phyloP scores from a whole-genome alignment of 2,329 filamentous ascomycete genomes.

The Exophiala lecanii-corni region DNA sequence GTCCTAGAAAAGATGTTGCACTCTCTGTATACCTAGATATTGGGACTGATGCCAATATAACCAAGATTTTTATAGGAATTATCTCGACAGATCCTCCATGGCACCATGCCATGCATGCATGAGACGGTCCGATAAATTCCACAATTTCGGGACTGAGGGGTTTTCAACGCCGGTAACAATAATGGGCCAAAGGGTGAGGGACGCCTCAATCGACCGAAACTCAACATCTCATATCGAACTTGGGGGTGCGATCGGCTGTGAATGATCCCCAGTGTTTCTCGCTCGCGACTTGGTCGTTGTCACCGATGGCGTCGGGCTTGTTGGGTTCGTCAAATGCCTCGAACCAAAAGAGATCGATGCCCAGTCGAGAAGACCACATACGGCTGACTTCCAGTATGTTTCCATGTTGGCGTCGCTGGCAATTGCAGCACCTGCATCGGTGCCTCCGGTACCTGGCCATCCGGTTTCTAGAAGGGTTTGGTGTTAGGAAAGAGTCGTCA shows the following conservation, averaged over 20 bases:
- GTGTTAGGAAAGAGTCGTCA: background rate
- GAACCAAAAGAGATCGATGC: constrained; percentile 67
- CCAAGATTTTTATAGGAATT: no score
- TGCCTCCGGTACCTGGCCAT: constrained; percentile 44
- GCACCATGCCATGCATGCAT: no score
- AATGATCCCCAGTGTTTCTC: constrained; percentile 69
- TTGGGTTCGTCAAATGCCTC: constrained; percentile 67
- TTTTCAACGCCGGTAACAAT: no score
- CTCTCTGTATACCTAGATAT: no score
- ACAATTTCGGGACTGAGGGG: no score
- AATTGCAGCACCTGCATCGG: constrained; percentile 57
- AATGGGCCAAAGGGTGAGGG: no score
- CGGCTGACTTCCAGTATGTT: constrained; percentile 56
- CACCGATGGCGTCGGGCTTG: constrained; percentile 61
- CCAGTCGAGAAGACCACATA: constrained; percentile 62
- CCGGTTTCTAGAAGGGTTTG: constrained; percentile 20
- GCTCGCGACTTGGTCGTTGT: constrained; percentile 57
- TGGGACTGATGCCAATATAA: no score
- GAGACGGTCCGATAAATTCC: no score
- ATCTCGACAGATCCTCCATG: no score
- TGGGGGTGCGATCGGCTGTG: constrained; percentile 51
- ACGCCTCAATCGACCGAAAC: no score
- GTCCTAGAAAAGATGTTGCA: no score
- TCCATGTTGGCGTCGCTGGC: constrained; percentile 57
- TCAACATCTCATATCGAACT: constrained; percentile 25